Base-by-base conservation (phyloP, 257 asterid species). In the Prunella vulgaris region DNA sequence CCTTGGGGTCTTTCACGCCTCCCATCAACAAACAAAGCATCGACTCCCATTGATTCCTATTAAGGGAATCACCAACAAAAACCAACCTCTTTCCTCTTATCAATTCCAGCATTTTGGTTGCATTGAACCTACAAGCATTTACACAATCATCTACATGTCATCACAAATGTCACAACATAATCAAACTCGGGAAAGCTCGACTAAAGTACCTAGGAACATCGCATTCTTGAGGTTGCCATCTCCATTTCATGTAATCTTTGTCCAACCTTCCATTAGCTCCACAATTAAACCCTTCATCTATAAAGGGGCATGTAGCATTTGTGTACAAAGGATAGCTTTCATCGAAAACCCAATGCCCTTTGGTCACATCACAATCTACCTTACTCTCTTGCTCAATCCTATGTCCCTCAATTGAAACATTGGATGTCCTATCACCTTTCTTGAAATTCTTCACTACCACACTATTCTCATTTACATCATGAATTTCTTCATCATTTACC, bases 1-100 rank as follows among this genome's bases (percentile, higher is more conserved):
- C 91, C 80, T 68, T 87, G 15, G 90, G 96, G 79, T 91, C 97
- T 46, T 80, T 79, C 32, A 91, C 79, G 5, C 82, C 96, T 77
- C 93, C 83, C 84, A 84, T 79, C 79, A 94, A 73, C 85, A 94
- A 73, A 74, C 97, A 94, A 33, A 94, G 80, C 97, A 89, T 87
- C 18, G 97, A 94, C 30, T 94, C 97, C 99, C 97, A 89, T 60
- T 94, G 97, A 46, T 94, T 94, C 72, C 97, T 84, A 70, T 94
- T 94, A 44, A 91, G 68, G 2, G 99, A 94, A 80, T 94, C 97
- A 0, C 99, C 99, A 24, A 88, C 89, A 60, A 94, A 91, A 4
- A 91, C 97, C 74, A 94, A 60, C 74, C 99, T 84, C 86, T 94
- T 94, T 33, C 97, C 97, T 65, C 92, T 75, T 13, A 94, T 89